A percentile compares a stretch with the other conserved stretches of the same genome.
Conservation (phyloP, 2,329 filamentous ascomycete species). For the Aureobasidium sp. region DNA sequence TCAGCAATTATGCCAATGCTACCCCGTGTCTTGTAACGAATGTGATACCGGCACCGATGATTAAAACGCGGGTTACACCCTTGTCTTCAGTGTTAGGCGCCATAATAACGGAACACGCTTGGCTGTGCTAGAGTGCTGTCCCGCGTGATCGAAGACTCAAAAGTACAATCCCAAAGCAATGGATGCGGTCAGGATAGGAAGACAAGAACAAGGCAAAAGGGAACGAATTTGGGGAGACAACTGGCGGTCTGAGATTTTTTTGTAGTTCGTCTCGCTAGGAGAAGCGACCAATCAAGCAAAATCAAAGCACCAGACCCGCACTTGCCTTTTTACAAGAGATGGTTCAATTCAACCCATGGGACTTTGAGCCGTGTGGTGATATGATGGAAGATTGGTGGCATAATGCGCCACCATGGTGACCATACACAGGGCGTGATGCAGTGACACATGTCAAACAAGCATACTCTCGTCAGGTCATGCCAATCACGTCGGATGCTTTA, state of each 20-base stretch:
- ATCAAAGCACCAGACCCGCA: not conserved
- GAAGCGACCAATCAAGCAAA: not conserved
- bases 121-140: not conserved
- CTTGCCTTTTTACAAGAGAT: not conserved
- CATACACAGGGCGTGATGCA: not conserved
- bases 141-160: not conserved
- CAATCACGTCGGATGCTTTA: not conserved
- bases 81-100: not conserved
- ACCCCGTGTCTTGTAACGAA: not conserved
- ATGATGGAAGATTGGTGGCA: not conserved
- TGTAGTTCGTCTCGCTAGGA: not conserved
- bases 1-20: not conserved
- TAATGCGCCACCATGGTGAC: too few relatives aligned
- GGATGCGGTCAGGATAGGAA: not conserved
- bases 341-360: not conserved
- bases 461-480: not conserved
- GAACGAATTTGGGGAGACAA: not conserved
- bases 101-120: not conserved
- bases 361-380: not conserved
- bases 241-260: not conserved
- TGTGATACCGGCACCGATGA: slow-evolving; percentile 19
- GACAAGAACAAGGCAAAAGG: not conserved
- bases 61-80: slow-evolving; percentile 17
- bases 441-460: not conserved
- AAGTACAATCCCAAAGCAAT: not conserved